Percentiles rank a stretch among this genome's conserved stretches.
Conservation (phyloP, 75 land plant genomes). For the Selaginella moellendorffii region DNA sequence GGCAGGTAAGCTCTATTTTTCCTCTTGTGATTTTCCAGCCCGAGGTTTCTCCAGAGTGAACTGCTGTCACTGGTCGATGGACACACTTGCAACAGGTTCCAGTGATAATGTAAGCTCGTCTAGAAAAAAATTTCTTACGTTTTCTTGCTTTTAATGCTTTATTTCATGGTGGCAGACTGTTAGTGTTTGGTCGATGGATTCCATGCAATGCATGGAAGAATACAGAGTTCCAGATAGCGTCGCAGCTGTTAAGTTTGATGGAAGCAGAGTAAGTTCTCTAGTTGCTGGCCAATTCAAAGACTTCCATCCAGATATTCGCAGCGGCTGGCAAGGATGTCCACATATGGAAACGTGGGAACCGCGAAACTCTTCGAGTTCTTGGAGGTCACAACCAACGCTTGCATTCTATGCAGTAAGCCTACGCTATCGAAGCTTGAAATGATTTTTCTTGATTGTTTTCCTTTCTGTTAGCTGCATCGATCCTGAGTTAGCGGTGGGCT, state of each 20-base stretch:
- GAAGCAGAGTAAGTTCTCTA: conserved; percentile 68
- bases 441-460: background rate
- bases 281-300: background rate
- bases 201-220: conserved; percentile 53
- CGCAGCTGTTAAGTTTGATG: conserved; percentile 78
- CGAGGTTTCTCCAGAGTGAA: conserved; percentile 26
- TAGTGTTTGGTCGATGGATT: conserved; percentile 56
- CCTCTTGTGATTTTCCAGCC: background rate
- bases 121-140: background rate
- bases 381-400: conserved; percentile 12
- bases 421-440: background rate
- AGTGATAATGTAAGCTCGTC: conserved; percentile 47
- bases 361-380: conserved; percentile 11
- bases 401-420: conserved; percentile 18
- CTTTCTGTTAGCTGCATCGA: conserved; percentile 53
- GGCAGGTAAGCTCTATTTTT: background rate
- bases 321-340: conserved; percentile 40
- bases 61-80: conserved; percentile 55
- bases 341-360: conserved; percentile 34
- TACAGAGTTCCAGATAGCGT: conserved; percentile 35
- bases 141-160: conserved; percentile 9
- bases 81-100: conserved; percentile 47
- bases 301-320: conserved; percentile 45
- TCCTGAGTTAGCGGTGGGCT: conserved; percentile 82
- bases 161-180: conserved; percentile 26